Conservation (phyloP, 306 rosid species). For the Casuarina equisetifolia region DNA sequence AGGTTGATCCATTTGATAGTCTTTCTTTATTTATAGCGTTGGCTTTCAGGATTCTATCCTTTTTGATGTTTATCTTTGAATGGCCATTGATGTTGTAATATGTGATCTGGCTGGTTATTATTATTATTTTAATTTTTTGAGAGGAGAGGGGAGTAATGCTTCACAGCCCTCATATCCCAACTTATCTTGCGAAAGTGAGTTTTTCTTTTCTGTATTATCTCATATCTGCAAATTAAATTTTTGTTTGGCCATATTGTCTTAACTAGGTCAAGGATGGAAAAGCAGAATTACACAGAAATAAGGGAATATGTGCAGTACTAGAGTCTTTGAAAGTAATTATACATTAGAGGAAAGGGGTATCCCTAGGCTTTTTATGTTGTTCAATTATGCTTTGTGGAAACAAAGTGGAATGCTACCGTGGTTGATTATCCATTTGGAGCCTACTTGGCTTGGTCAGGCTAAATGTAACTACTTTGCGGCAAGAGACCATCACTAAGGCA, state of each 20-base stretch:
- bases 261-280: background rate
- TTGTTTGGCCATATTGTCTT: background rate
- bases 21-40: slow-evolving; percentile 1
- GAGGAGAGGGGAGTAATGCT: background rate
- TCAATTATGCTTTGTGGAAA: background rate
- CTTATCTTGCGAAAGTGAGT: background rate
- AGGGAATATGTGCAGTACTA: background rate
- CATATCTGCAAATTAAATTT: background rate
- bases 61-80: slow-evolving; percentile 1
- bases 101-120: background rate
- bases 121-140: background rate
- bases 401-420: background rate
- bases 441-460: background rate
- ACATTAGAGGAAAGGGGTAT: background rate
- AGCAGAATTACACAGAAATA: background rate
- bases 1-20: slow-evolving; percentile 35
- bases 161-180: background rate
- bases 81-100: background rate
- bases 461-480: background rate
- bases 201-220: background rate
- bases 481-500: too few species aligned
- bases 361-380: background rate
- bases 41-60: background rate
- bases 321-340: too few species aligned
- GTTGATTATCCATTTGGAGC: background rate